Evolutionary conservation across 345 rosid genomes (phyloP).

Genomic region (sweet orange (Citrus sinensis)): DNA sequence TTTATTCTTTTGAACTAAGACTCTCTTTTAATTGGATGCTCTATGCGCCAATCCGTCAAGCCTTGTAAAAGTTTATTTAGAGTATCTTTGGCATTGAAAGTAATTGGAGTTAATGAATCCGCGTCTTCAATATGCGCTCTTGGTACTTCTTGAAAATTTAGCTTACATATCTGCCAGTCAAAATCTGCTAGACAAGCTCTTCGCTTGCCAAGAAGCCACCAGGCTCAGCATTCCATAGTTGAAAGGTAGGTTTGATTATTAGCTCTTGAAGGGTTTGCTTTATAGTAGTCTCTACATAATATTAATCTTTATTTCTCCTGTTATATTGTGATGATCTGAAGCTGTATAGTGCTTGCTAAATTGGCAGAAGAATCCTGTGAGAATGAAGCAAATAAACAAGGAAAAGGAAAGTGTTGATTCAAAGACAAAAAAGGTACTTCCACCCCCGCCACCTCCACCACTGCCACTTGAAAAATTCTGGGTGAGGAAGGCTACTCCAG

Average conservation of each 20-base stretch:
- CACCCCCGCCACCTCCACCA: slow-evolving; percentile 49
- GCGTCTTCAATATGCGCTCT: not conserved
- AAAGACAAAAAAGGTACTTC: slow-evolving; percentile 25
- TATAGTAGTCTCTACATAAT: not conserved
- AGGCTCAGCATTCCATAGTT: not conserved
- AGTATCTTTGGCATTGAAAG: not conserved
- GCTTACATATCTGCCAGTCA: slow-evolving; percentile 36
- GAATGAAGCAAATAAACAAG: slow-evolving; percentile 42
- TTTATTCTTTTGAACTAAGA: not conserved
- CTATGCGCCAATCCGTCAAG: not conserved
- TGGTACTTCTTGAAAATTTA: slow-evolving; percentile 6
- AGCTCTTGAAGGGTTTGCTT: slow-evolving; percentile 14
- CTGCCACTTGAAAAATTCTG: slow-evolving; percentile 43
- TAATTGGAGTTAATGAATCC: not conserved
- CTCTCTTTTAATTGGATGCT: not conserved
- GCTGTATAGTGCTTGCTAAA: not conserved
- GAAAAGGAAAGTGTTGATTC: slow-evolving; percentile 20
- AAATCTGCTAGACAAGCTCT: slow-evolving; percentile 3
- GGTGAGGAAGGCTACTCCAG: slow-evolving; percentile 28
- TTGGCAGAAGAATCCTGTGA: not conserved
- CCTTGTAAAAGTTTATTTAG: not conserved
- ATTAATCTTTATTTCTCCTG: not conserved
- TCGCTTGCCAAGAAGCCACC: not conserved
- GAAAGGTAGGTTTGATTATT: slow-evolving; percentile 64
- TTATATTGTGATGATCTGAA: slow-evolving; percentile 1